Base-by-base conservation (phyloP, 202 grass and related monocot species). In the Setaria viridis region DNA sequence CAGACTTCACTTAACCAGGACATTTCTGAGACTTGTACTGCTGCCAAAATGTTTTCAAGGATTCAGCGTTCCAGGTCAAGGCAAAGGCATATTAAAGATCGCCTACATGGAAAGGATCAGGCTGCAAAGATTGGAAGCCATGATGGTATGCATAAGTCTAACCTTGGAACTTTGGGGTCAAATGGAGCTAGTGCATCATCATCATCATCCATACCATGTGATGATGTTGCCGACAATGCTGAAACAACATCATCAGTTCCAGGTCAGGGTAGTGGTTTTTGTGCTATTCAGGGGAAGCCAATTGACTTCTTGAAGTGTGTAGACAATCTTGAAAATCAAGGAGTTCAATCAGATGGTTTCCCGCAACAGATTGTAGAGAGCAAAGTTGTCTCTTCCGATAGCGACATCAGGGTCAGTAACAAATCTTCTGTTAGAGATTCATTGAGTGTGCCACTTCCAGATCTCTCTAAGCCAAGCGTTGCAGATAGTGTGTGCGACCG, bases 11-110 rank as follows among this genome's bases (percentile, higher is more conserved):
- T 64, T 81, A 54, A 81, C 63, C 74, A 87, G 29, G 79, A 90
- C 13, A n/a, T 88, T 73, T 57, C 80, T 4, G 66, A 90, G 67
- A 34, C 47, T 70, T 78, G 57, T 85, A 62, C 30, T 72, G 91
- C 32, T 30, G 33, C 69, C 75, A 85, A 80, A 57, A 58, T 84
- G 11, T 85, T 94, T 67, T 82, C 89, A 69, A 87, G 85, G 85
- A 86, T 94, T 77, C 90, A 91, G 62, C 85, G 88, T 79, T 94
- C 94, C 57, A 97, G 88, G 89, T 91, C 86, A 45, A 92, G 94
- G 57, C 90, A 94, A 76, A 85, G 50, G 11, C 84, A 57, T 66
- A 79, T 97, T 78, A 78, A 89, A 76, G 87, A 84, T 53, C 59
- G 74, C 11, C 77, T 70, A 50, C 53, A 14, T 81, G 73, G 56